phyloP scores from a whole-genome alignment of 768 basidiomycete species.

The Paxillus rubicundulus region DNA sequence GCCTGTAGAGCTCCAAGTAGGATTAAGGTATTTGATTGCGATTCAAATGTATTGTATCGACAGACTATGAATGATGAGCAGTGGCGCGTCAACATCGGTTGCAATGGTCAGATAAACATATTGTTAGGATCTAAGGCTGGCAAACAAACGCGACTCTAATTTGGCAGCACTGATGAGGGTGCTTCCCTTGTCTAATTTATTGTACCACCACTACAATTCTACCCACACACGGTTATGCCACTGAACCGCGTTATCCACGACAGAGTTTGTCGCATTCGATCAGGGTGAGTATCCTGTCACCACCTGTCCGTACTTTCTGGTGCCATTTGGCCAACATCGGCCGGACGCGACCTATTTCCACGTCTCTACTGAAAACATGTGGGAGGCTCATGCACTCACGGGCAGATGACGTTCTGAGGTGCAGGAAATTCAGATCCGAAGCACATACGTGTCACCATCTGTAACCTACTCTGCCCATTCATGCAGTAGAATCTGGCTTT shows the following conservation, averaged over 20 bases:
- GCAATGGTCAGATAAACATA: no score
- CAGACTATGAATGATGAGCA: neutral
- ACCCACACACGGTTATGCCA: no score
- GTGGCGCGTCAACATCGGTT: no score
- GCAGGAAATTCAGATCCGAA: conserved; percentile 88
- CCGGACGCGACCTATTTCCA: neutral
- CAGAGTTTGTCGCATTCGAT: conserved; percentile 87
- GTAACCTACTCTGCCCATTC: conserved; percentile 72
- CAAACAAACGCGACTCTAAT: no score
- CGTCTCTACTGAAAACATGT: neutral
- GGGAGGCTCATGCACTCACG: neutral
- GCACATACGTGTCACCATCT: conserved; percentile 85
- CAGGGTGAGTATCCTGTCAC: conserved; percentile 53
- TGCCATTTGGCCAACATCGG: neutral
- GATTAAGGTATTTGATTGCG: no score
- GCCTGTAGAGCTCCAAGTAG: conserved; percentile 8
- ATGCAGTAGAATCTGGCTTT: conserved; percentile 67
- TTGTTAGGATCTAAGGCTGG: no score
- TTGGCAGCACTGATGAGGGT: no score
- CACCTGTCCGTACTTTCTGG: neutral
- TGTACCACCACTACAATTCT: no score
- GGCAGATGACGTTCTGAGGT: conserved; percentile 14
- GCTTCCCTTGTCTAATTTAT: no score
- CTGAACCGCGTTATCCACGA: conserved; percentile 84
- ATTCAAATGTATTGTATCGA: no score